Conservation (phyloP, 2,329 filamentous ascomycete genomes). For the Pseudocercospora pini-densiflorae region DNA sequence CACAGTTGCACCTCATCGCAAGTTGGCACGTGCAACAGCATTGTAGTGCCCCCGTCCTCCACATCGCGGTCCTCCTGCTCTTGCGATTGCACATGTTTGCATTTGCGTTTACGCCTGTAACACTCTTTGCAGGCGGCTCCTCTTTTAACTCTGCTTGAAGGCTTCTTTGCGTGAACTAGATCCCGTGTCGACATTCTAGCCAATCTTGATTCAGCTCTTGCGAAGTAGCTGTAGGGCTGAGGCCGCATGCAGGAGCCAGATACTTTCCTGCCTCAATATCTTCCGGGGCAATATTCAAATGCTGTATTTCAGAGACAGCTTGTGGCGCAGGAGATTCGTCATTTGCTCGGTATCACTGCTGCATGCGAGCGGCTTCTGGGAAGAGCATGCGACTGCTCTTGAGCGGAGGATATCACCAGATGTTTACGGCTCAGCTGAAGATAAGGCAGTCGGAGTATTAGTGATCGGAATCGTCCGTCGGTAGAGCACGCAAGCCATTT, state of each 20-base stretch:
- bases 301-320: too few species aligned
- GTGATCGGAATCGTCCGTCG: too few species aligned
- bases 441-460: too few species aligned
- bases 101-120: not conserved
- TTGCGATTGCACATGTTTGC: not conserved
- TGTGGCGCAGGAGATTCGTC: too few species aligned
- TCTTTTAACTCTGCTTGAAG: not conserved
- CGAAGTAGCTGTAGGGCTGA: not conserved
- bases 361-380: too few species aligned
- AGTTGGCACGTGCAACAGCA: not conserved
- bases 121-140: conserved; percentile 7
- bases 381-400: too few species aligned
- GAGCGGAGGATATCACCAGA: too few species aligned
- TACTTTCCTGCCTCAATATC: too few species aligned
- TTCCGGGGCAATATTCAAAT: too few species aligned
- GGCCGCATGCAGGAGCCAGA: not conserved
- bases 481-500: too few species aligned
- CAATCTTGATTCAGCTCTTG: not conserved
- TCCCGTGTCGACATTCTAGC: not conserved
- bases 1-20: not conserved
- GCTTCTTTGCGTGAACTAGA: not conserved
- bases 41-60: not conserved
- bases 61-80: not conserved
- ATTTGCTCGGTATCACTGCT: too few species aligned
- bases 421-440: too few species aligned